Evolutionary conservation across 148 eudicot genomes (phyloP).

Genomic region (Rhododendron molle): DNA sequence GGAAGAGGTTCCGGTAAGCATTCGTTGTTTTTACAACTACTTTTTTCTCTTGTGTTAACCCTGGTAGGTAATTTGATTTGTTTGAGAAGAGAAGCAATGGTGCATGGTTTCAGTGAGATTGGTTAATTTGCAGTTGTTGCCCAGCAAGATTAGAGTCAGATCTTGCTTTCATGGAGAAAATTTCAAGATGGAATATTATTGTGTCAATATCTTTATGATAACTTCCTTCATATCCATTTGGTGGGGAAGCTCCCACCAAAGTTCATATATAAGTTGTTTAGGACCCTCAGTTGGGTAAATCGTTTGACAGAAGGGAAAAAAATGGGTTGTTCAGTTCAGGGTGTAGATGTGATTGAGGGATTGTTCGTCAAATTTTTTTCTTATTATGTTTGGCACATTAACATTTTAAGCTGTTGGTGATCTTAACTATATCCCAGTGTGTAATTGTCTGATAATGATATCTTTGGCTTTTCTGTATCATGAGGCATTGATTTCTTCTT

Average conservation of each 20-base stretch:
- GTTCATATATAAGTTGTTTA: not conserved
- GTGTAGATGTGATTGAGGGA: not conserved
- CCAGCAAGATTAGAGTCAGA: not conserved
- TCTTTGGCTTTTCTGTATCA: not conserved
- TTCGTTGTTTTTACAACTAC: not conserved
- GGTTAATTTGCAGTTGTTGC: not conserved
- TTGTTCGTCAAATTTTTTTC: not conserved
- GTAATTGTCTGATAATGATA: not conserved
- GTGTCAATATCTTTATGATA: not conserved
- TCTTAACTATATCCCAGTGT: not conserved
- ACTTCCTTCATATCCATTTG: not conserved
- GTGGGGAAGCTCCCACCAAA: not conserved
- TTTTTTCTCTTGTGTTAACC: not conserved
- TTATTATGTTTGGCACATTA: not conserved
- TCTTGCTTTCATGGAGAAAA: not conserved
- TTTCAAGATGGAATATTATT: not conserved
- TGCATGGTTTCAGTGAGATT: not conserved
- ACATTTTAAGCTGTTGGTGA: not conserved
- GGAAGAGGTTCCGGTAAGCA: conserved; percentile 34
- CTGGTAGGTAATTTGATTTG: not conserved
- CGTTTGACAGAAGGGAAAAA: not conserved
- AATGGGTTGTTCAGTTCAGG: not conserved
- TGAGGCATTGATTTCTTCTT: not conserved
- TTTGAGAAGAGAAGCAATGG: not conserved
- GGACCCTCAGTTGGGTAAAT: not conserved